Evolutionary conservation across 108 stramenopile species (phyloP).

Genomic region (Nitzschia sp.): DNA sequence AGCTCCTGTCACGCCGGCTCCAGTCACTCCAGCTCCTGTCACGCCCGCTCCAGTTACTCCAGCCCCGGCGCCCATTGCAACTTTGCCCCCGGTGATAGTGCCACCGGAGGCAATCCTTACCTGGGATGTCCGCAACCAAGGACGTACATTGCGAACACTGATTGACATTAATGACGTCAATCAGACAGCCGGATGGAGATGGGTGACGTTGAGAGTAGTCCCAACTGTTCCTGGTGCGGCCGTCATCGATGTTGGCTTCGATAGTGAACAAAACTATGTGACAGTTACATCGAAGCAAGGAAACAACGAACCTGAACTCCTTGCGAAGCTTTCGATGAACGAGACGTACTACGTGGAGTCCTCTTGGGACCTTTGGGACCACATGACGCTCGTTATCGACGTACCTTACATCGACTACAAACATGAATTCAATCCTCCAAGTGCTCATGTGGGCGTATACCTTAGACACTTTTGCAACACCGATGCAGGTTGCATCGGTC

Average conservation of each 20-base stretch:
- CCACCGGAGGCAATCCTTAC: no score
- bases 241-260: slow-evolving; percentile 40
- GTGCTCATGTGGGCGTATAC: background rate
- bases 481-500: no score
- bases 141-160: background rate
- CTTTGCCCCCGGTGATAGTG: no score
- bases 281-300: background rate
- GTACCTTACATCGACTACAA: background rate
- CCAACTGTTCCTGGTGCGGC: background rate
- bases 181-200: background rate
- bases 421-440: background rate
- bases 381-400: slow-evolving; percentile 8
- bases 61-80: no score
- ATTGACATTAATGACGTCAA: background rate
- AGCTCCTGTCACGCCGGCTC: no score
- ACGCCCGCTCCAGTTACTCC: no score
- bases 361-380: slow-evolving; percentile 14
- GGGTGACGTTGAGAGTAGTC: background rate
- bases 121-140: background rate
- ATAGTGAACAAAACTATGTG: slow-evolving; percentile 51
- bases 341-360: slow-evolving; percentile 23
- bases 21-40: no score
- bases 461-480: no score
- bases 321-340: slow-evolving; percentile 40
- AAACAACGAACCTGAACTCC: slow-evolving; percentile 35